These are phyloP conservation scores for Panicum virgatum DNA, from an alignment of 202 grass and related monocot genomes.

Conservation along the genomic window DNA sequence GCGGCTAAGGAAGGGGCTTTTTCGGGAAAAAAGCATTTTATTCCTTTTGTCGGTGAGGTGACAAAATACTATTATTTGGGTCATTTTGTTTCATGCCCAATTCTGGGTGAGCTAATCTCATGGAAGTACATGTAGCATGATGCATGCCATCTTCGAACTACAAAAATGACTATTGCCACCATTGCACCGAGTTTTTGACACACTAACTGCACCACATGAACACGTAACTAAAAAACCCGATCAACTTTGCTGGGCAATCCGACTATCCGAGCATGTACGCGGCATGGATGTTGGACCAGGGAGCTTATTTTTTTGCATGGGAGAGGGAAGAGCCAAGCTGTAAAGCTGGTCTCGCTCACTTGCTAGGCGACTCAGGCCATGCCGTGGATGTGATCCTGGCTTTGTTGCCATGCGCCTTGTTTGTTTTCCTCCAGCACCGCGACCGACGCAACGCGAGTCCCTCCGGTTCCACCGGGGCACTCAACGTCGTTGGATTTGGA, in stretches of 20 bases:
- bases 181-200: neutral
- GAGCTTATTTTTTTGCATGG: neutral
- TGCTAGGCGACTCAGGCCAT: neutral
- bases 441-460: neutral
- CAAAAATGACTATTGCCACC: too few relatives aligned
- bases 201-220: neutral
- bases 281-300: neutral
- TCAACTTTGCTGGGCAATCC: too few relatives aligned
- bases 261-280: neutral
- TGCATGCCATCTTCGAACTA: too few relatives aligned
- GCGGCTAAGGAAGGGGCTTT: conserved; percentile 2
- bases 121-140: too few relatives aligned
- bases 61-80: neutral
- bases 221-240: neutral
- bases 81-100: neutral
- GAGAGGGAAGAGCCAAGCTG: neutral
- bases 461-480: neutral
- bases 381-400: neutral
- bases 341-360: neutral
- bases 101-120: neutral
- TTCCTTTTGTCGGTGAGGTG: neutral
- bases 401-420: neutral
- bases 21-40: neutral
- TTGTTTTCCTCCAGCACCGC: neutral
- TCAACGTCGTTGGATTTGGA: neutral